Evolutionary conservation across 371 early-diverging fungal genomes (phyloP).

Genomic region (Mucor velutinosus): DNA sequence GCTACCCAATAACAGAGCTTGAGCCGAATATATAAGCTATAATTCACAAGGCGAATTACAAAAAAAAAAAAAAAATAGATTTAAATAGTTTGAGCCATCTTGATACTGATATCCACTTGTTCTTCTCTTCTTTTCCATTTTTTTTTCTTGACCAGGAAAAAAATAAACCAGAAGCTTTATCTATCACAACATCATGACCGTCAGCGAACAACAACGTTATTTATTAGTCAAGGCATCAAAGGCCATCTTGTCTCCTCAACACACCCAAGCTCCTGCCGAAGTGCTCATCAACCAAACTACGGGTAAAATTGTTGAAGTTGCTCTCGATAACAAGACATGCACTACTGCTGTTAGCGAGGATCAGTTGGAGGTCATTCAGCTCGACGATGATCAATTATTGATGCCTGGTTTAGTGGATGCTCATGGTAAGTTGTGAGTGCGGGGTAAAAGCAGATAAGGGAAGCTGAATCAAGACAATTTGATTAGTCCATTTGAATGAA

Average conservation of each 20-base stretch:
- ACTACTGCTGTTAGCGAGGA: conserved; percentile 10
- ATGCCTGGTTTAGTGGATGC: conserved; percentile 81
- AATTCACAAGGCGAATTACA: neutral
- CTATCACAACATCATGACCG: conserved; percentile 3
- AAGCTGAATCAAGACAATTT: neutral
- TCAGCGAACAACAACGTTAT: conserved; percentile 18
- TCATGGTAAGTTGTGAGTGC: conserved; percentile 50
- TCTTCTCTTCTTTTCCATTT: neutral
- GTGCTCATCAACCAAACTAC: conserved; percentile 52
- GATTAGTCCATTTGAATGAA: conserved; percentile 76
- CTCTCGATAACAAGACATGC: conserved; percentile 11
- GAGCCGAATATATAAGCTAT: neutral
- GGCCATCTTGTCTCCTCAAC: conserved; percentile 49
- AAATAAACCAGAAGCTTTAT: neutral
- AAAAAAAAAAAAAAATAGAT: neutral
- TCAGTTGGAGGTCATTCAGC: conserved; percentile 26
- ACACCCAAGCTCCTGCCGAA: conserved; percentile 40
- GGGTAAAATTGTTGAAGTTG: conserved; percentile 57
- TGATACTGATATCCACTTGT: neutral
- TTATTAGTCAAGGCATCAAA: conserved; percentile 42
- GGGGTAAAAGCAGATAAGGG: neutral
- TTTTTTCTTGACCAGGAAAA: neutral
- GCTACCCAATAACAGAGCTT: neutral
- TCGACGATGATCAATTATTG: conserved; percentile 56
- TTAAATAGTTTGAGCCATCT: neutral